Conservation (phyloP, 2,329 filamentous ascomycete species). For the Aspergillus neoniger region DNA sequence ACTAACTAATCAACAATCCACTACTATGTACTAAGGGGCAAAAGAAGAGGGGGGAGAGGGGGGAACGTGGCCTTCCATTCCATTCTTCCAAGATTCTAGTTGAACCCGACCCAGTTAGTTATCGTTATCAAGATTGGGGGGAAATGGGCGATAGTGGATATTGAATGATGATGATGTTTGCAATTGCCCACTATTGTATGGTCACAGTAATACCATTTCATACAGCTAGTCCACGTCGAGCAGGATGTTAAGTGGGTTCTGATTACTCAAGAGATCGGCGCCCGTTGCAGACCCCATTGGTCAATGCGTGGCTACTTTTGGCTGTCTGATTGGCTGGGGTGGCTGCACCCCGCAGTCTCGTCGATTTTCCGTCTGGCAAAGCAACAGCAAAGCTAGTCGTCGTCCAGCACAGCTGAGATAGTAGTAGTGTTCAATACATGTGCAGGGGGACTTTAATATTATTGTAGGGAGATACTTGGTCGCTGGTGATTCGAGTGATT, state of each 20-base stretch:
- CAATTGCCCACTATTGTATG: neutral
- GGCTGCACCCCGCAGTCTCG: conserved; percentile 19
- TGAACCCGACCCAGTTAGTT: neutral
- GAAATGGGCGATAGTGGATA: neutral
- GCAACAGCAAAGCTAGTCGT: neutral
- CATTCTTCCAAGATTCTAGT: neutral
- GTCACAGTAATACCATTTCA: neutral
- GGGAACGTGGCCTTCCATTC: neutral
- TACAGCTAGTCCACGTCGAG: neutral
- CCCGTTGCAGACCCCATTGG: conserved; percentile 13
- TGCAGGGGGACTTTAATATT: no score
- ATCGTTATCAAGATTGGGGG: conserved; percentile 1
- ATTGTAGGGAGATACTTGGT: neutral
- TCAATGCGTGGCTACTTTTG: conserved; percentile 11
- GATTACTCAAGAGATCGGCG: conserved; percentile 16
- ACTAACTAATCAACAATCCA: neutral
- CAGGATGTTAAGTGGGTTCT: neutral
- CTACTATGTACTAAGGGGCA: neutral
- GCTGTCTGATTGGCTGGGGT: conserved; percentile 1
- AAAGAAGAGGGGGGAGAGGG: neutral
- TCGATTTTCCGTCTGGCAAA: conserved; percentile 2
- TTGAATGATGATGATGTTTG: neutral
- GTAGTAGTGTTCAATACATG: no score
- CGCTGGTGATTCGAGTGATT: neutral
- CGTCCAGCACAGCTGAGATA: neutral